These are phyloP conservation scores for Colletotrichum spinosum DNA, from an alignment of 2,329 filamentous ascomycete species.

Conservation along the genomic window DNA sequence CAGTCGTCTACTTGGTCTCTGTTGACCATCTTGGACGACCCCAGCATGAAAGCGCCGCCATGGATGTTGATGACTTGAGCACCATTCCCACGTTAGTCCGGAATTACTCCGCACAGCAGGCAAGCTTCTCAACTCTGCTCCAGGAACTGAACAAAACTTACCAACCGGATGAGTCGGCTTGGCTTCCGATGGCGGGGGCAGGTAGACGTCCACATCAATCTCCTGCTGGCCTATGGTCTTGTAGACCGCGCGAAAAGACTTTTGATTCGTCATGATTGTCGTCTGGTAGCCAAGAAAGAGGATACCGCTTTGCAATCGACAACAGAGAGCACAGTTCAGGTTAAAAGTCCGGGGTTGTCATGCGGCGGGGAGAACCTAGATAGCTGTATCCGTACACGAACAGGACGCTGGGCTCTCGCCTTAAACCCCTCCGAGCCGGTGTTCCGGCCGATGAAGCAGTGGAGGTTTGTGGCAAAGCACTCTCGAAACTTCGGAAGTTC, in stretches of 20 bases:
- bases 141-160: background rate
- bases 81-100: conserved; percentile 10
- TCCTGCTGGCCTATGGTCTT: conserved; percentile 43
- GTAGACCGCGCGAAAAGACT: conserved; percentile 43
- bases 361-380: conserved; percentile 26
- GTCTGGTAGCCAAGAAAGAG: conserved; percentile 4
- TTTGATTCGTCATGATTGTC: conserved; percentile 33
- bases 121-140: too few relatives aligned
- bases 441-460: conserved; percentile 11
- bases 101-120: background rate
- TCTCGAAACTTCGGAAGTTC: conserved; percentile 1
- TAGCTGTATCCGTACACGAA: conserved; percentile 8
- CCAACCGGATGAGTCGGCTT: conserved; percentile 24
- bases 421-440: conserved; percentile 14
- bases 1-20: conserved; percentile 52
- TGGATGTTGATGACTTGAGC: conserved; percentile 54
- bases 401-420: background rate
- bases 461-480: conserved; percentile 8
- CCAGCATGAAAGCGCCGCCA: conserved; percentile 57
- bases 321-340: background rate
- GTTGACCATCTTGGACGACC: conserved; percentile 52
- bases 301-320: background rate
- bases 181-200: conserved; percentile 36
- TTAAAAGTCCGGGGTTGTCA: conserved; percentile 16
- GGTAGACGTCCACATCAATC: conserved; percentile 45